A percentile compares a stretch with the other conserved stretches of the same genome.
These are phyloP conservation scores for Irpex rosettiformis DNA, from an alignment of 1,284 basidiomycete species.

Conservation along the genomic window DNA sequence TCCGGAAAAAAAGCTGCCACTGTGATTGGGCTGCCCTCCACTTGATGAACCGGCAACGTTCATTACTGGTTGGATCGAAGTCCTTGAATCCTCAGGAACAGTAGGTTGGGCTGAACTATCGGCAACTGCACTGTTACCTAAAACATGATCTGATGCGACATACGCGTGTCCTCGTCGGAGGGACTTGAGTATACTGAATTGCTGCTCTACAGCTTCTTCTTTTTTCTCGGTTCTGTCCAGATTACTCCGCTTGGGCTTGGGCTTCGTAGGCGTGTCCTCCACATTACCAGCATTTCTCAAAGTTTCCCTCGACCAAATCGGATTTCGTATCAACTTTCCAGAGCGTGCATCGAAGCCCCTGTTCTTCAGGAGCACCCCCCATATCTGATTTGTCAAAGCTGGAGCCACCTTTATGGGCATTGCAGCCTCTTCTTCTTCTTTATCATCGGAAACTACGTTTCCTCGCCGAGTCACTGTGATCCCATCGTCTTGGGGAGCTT, in stretches of 20 bases:
- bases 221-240: not conserved
- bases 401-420: conserved; percentile 53
- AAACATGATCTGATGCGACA: too few relatives aligned
- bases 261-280: conserved; percentile 14
- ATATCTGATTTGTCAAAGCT: conserved; percentile 57
- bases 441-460: conserved; percentile 16
- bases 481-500: not conserved
- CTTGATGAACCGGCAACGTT: not conserved
- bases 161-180: conserved; percentile 61
- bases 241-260: conserved; percentile 3
- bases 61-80: not conserved
- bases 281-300: conserved; percentile 4
- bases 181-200: conserved; percentile 46
- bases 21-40: not conserved
- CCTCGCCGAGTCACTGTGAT: not conserved
- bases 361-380: conserved; percentile 59
- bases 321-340: conserved; percentile 53
- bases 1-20: conserved; percentile 41
- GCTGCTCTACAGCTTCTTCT: not conserved
- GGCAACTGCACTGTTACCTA: too few relatives aligned
- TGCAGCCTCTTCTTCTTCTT: conserved; percentile 49
- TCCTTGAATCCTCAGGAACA: not conserved
- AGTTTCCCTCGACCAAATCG: conserved; percentile 40
- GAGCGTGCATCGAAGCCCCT: conserved; percentile 59
- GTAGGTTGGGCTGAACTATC: too few relatives aligned